Conservation (phyloP, 148 eudicot genomes). For the Pouteria glomerata region DNA sequence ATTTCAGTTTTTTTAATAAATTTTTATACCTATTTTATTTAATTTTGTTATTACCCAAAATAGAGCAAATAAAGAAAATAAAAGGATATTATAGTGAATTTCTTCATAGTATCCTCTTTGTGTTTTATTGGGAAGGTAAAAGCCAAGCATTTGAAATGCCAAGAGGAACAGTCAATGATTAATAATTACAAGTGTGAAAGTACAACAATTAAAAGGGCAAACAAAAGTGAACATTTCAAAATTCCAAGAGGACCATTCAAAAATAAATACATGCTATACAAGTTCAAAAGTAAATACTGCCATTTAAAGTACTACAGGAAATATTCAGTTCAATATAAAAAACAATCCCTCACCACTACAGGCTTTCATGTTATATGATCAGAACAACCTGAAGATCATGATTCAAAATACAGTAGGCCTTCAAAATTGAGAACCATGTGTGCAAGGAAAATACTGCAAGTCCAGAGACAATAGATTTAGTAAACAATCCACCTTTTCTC, state of each 20-base stretch:
- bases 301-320: neutral
- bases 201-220: too few relatives aligned
- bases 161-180: too few relatives aligned
- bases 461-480: neutral
- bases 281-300: neutral
- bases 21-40: neutral
- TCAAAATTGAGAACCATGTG: neutral
- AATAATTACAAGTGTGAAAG: too few relatives aligned
- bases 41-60: neutral
- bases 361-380: neutral
- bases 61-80: neutral
- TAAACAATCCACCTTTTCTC: constrained; percentile 51
- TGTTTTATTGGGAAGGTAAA: neutral
- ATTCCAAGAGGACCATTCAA: neutral
- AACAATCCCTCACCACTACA: neutral
- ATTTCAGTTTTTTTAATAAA: too few relatives aligned
- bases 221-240: neutral
- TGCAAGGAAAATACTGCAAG: neutral
- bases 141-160: too few relatives aligned
- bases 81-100: neutral
- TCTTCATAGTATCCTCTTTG: constrained; percentile 4
- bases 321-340: neutral
- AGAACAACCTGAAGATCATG: neutral
- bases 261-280: neutral
- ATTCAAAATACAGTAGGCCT: neutral